These are phyloP conservation scores for Rhododendron griersonianum DNA, from an alignment of 148 eudicot genomes.

Conservation along the genomic window DNA sequence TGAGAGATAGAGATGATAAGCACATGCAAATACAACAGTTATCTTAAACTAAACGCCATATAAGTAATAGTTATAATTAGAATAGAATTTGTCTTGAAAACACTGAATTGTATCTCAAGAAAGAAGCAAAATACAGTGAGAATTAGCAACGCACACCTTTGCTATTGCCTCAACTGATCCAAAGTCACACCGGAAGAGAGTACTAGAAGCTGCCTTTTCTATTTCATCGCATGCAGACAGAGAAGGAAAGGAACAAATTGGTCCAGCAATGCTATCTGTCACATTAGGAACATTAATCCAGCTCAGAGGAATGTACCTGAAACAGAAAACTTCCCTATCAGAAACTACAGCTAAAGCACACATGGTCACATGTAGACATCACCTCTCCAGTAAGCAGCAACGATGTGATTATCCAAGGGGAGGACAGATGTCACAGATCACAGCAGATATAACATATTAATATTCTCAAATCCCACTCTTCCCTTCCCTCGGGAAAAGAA, in stretches of 20 bases:
- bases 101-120: neutral
- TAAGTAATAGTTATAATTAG: neutral
- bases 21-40: neutral
- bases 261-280: slow-evolving; percentile 24
- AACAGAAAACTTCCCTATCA: slow-evolving; percentile 20
- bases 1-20: no score
- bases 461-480: neutral
- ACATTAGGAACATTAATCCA: slow-evolving; percentile 41
- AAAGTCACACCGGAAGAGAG: slow-evolving; percentile 59
- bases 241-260: slow-evolving; percentile 55
- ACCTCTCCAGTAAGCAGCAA: neutral
- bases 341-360: slow-evolving; percentile 4
- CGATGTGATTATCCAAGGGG: neutral
- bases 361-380: neutral
- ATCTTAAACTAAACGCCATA: neutral
- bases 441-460: neutral
- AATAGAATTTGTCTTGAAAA: neutral
- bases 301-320: slow-evolving; percentile 80
- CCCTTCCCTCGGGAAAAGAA: neutral
- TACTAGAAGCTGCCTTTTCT: slow-evolving; percentile 52
- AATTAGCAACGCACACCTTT: slow-evolving; percentile 48
- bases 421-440: neutral
- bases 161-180: slow-evolving; percentile 76
- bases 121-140: neutral
- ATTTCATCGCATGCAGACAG: slow-evolving; percentile 63